These are phyloP conservation scores for Neofusicoccum ribis DNA, from an alignment of 2,329 filamentous ascomycete genomes.

Conservation along the genomic window DNA sequence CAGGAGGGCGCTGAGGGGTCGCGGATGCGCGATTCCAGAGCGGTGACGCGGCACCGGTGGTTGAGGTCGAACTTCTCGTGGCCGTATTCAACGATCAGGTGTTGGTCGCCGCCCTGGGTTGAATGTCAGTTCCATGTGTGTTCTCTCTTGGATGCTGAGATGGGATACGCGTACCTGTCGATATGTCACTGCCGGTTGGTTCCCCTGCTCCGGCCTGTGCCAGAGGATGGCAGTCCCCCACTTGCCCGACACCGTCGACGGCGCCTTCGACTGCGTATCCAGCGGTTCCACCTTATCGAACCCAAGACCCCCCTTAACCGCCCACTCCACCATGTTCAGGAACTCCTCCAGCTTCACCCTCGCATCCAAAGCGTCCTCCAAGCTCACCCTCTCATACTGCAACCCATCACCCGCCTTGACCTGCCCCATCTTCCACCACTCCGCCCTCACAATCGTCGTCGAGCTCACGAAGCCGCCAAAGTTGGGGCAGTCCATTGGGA, in stretches of 20 bases:
- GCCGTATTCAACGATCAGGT: constrained; percentile 60
- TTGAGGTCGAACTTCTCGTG: constrained; percentile 58
- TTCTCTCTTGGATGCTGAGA: background rate
- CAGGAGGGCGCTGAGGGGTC: constrained; percentile 36
- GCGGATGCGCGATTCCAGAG: constrained; percentile 45
- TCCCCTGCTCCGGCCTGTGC: constrained; percentile 27
- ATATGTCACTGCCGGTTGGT: constrained; percentile 31
- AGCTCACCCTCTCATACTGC: constrained; percentile 51
- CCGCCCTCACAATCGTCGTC: constrained; percentile 57
- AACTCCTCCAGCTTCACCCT: constrained; percentile 48
- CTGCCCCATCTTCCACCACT: constrained; percentile 64
- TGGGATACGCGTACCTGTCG: constrained; percentile 14
- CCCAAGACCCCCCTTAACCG: constrained; percentile 29
- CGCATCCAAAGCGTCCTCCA: constrained; percentile 53
- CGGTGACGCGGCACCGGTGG: constrained; percentile 57
- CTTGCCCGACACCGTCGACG: constrained; percentile 1
- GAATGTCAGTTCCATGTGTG: constrained; percentile 33
- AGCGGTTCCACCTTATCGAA: background rate
- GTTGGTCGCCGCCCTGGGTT: constrained; percentile 42
- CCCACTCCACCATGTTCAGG: constrained; percentile 44
- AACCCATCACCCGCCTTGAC: constrained; percentile 60
- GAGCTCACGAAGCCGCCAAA: constrained; percentile 62
- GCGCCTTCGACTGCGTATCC: constrained; percentile 9
- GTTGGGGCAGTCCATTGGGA: constrained; percentile 60
- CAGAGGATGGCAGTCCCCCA: constrained; percentile 30